A percentile compares a stretch with the other conserved stretches of the same genome.
phyloP scores from a whole-genome alignment of 371 early-diverging fungal species.

The Mucor plumbeus region DNA sequence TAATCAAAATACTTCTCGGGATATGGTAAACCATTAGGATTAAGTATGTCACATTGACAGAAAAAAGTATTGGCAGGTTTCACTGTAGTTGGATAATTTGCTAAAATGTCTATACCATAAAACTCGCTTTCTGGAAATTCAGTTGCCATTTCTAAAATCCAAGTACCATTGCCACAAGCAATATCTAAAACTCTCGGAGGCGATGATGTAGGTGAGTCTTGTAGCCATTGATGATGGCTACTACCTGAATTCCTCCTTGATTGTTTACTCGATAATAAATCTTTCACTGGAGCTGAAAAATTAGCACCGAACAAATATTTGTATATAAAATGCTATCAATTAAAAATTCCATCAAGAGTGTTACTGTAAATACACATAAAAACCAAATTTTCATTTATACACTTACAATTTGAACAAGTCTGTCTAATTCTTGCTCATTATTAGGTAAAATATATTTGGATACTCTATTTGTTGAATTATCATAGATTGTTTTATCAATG shows the following conservation, averaged over 20 bases:
- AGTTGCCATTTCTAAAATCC: conserved; percentile 60
- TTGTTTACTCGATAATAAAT: conserved; percentile 31
- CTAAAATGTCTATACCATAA: conserved; percentile 53
- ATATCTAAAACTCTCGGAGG: conserved; percentile 43
- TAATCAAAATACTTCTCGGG: conserved; percentile 60
- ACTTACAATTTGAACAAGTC: conserved; percentile 42
- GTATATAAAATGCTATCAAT: conserved; percentile 44
- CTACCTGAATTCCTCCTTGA: conserved; percentile 18
- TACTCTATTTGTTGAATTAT: not conserved
- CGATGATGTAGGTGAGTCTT: not conserved
- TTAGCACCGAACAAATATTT: conserved; percentile 45
- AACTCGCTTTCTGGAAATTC: conserved; percentile 59
- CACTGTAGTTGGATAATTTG: conserved; percentile 55
- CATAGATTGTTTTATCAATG: not conserved
- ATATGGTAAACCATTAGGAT: conserved; percentile 53
- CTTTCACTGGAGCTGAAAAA: conserved; percentile 47
- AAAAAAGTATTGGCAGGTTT: conserved; percentile 59
- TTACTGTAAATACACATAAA: not conserved
- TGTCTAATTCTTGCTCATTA: conserved; percentile 47
- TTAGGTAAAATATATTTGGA: conserved; percentile 36
- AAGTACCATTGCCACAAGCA: conserved; percentile 52
- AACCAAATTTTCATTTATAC: not conserved
- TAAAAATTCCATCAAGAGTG: not conserved
- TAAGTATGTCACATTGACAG: conserved; percentile 47
- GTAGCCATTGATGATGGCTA: conserved; percentile 1